These are phyloP conservation scores for Lactifluus echinatus DNA, from an alignment of 768 basidiomycete genomes.

Conservation along the genomic window DNA sequence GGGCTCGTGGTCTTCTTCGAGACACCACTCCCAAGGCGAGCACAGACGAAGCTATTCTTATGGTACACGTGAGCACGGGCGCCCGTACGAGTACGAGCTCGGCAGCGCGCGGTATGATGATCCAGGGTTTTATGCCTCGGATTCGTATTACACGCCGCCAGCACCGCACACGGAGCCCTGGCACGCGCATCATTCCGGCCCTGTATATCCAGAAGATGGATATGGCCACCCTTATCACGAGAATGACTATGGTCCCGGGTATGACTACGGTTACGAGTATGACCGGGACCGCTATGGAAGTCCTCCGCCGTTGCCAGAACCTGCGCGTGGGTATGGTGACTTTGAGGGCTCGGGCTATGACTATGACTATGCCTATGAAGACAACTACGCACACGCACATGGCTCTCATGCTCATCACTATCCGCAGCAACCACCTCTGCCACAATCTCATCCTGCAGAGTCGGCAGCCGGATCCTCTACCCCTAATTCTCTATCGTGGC, in stretches of 20 bases:
- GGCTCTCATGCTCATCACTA: background rate
- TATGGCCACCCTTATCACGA: background rate
- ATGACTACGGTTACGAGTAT: conserved; percentile 2
- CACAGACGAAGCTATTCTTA: background rate
- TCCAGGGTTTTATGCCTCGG: conserved; percentile 3
- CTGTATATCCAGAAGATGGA: background rate
- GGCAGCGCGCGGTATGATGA: conserved; percentile 7
- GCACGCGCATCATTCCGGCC: background rate
- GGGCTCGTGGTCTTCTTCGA: background rate
- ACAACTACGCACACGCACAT: background rate
- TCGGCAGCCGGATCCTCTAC: background rate
- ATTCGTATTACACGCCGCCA: conserved; percentile 13
- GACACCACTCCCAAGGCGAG: background rate
- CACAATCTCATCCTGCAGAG: background rate
- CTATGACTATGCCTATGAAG: background rate
- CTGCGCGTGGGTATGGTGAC: background rate
- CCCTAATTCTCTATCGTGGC: background rate
- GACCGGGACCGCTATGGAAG: background rate
- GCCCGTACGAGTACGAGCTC: conserved; percentile 15
- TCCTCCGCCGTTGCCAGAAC: background rate
- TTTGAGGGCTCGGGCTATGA: conserved; percentile 1
- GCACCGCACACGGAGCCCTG: conserved; percentile 9
- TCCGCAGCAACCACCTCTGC: background rate
- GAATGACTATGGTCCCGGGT: background rate
- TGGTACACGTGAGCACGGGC: conserved; percentile 2